A percentile compares a stretch with the other conserved stretches of the same genome.
Conservation (phyloP, 2,329 filamentous ascomycete species). For the Lachnellula occidentalis region DNA sequence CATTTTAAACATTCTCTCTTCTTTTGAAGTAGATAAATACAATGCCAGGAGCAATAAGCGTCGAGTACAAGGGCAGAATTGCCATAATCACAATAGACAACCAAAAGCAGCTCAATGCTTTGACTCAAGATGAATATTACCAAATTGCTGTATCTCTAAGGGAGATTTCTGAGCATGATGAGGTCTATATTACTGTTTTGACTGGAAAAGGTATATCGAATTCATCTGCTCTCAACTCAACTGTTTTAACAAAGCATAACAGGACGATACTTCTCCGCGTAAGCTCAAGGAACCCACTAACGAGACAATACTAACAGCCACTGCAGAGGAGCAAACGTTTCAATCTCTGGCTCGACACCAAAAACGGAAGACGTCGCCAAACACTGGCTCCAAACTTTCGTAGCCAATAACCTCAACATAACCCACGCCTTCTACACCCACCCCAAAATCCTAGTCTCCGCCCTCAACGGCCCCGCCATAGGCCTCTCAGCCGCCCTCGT, state of each 20-base stretch:
- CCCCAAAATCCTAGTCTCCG: conserved; percentile 86
- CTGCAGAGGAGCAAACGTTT: conserved; percentile 72
- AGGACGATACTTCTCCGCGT: conserved; percentile 79
- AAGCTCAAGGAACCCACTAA: conserved; percentile 31
- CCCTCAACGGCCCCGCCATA: conserved; percentile 86
- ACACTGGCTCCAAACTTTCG: conserved; percentile 65
- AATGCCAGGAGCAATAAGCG: conserved; percentile 24
- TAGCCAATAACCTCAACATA: conserved; percentile 81
- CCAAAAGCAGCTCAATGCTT: conserved; percentile 80
- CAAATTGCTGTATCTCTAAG: conserved; percentile 66
- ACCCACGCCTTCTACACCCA: conserved; percentile 89
- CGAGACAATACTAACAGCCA: conserved; percentile 7
- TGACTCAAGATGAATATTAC: conserved; percentile 70
- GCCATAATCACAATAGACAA: conserved; percentile 86
- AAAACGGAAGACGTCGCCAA: conserved; percentile 36
- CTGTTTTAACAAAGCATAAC: conserved; percentile 4
- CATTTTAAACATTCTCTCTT: neutral
- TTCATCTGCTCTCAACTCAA: conserved; percentile 34
- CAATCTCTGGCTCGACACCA: conserved; percentile 42
- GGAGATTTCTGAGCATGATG: conserved; percentile 71
- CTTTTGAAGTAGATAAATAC: neutral
- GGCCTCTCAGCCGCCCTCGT: conserved; percentile 82
- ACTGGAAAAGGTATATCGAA: conserved; percentile 62
- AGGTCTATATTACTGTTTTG: conserved; percentile 79
- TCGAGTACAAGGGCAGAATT: conserved; percentile 62